Base-by-base conservation (phyloP, 179 eudicot genomes). In the Pouteria campechiana region DNA sequence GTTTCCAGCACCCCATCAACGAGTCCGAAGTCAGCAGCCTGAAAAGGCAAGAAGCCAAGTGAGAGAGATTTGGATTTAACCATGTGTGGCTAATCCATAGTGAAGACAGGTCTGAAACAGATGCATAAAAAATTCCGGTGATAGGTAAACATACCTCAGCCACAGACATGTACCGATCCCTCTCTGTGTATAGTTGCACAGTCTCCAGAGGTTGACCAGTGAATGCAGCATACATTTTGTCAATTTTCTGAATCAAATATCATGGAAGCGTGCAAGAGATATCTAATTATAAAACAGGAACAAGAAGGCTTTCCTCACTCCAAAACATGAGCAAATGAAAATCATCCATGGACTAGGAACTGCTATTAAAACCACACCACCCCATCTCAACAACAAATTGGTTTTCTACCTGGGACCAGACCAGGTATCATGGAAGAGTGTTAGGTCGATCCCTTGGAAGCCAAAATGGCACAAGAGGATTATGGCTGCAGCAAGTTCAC, bases 11-110 rank as follows among this genome's bases (percentile, higher is more conserved):
- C 49, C 19, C 86, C 93, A 36, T 86, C 93, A 46, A 83, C 61
- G 17, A 86, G 82, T 37, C 96, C 96, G 37, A 86, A 79, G 35
- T 86, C 96, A 76, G 76, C 65, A n/a, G 89, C 93, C 96, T 82
- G 71, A 76, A 69, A 53, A 23, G 46, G 11, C 39, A 9, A 25
- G 15, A 17, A 24, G 25, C 30, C 17, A 2, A 24, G 3, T 4
- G 17, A 23, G 46, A 25, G 13, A 38, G 1, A 25, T 22, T 18
- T 24, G 25, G 8, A 35, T 28, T 31, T 15, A 22, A 16, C 21
- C 10, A 31, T n/a, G 13, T 22, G 1, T 12, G 15, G 6, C 23
- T 14, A 4, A 1, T 25, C 11, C 6, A 5, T n/a, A 13, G 7
- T 35, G 11, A 21, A 14, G 15, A 23, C 17, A 44, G 18, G 10